A percentile compares a stretch with the other conserved stretches of the same genome.
phyloP scores from a whole-genome alignment of 331 rosid genomes.

The Dryas integrifolia region DNA sequence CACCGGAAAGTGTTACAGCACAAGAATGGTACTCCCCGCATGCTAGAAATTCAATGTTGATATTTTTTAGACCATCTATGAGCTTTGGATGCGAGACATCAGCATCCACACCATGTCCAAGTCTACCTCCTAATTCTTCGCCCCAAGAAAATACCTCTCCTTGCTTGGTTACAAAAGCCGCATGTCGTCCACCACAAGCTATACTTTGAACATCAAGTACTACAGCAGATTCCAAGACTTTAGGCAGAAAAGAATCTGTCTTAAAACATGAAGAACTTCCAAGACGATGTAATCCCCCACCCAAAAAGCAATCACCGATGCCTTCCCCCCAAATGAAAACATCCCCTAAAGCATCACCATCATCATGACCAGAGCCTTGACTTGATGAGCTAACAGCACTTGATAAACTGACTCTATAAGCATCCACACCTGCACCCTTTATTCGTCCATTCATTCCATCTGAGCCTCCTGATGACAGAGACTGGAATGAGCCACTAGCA shows the following conservation, averaged over 20 bases:
- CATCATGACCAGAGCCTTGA: conserved; percentile 41
- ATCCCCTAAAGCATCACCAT: conserved; percentile 36
- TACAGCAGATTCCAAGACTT: conserved; percentile 39
- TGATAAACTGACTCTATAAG: conserved; percentile 42
- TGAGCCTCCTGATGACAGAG: conserved; percentile 34
- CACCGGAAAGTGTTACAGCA: conserved; percentile 50
- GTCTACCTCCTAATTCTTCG: conserved; percentile 43
- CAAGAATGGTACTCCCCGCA: conserved; percentile 45
- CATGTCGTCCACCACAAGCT: conserved; percentile 45
- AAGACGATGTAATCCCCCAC: conserved; percentile 36
- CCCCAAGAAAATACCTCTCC: conserved; percentile 50
- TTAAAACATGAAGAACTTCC: conserved; percentile 31
- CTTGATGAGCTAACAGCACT: conserved; percentile 51
- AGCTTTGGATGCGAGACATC: conserved; percentile 46
- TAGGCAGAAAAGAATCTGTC: conserved; percentile 34
- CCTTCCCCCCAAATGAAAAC: conserved; percentile 52
- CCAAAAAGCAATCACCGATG: conserved; percentile 34
- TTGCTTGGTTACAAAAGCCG: conserved; percentile 43
- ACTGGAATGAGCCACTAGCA: conserved; percentile 29
- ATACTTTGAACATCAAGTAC: conserved; percentile 38
- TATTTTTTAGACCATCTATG: conserved; percentile 34
- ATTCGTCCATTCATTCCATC: conserved; percentile 31
- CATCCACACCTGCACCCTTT: conserved; percentile 27
- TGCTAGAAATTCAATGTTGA: conserved; percentile 37
- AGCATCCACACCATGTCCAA: conserved; percentile 47